Evolutionary conservation across 179 eudicot genomes (phyloP).

Genomic region (Amaranthus tricolor): DNA sequence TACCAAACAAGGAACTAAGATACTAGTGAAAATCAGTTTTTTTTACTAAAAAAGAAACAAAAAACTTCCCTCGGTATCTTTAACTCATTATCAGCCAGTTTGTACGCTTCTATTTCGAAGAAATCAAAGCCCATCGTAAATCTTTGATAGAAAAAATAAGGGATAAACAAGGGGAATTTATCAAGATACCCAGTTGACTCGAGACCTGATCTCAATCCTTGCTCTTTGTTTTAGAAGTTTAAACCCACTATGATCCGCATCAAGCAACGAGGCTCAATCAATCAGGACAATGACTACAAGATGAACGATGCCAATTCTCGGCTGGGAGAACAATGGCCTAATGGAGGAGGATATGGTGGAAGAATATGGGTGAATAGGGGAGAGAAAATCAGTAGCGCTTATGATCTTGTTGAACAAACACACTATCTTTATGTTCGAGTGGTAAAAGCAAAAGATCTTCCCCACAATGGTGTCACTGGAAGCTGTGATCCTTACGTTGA

Average conservation of each 20-base stretch:
- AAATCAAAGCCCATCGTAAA: slow-evolving; percentile 5
- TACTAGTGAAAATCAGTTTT: slow-evolving; percentile 8
- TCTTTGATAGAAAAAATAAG: not conserved
- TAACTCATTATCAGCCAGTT: slow-evolving; percentile 5
- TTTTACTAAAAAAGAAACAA: slow-evolving; percentile 6
- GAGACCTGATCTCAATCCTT: not conserved
- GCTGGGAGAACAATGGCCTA: slow-evolving; percentile 31
- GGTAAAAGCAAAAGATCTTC: slow-evolving; percentile 39
- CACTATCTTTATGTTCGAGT: slow-evolving; percentile 42
- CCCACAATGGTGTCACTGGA: slow-evolving; percentile 27
- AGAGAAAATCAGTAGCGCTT: slow-evolving; percentile 28
- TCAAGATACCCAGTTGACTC: slow-evolving; percentile 1
- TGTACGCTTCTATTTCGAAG: slow-evolving; percentile 11
- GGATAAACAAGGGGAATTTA: not conserved
- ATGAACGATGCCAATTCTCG: slow-evolving; percentile 30
- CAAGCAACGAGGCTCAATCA: slow-evolving; percentile 21
- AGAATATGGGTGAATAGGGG: slow-evolving; percentile 37
- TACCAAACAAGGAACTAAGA: slow-evolving; percentile 16
- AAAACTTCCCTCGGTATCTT: not conserved
- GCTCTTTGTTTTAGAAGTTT: not conserved
- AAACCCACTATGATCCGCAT: slow-evolving; percentile 20
- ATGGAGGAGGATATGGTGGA: slow-evolving; percentile 32
- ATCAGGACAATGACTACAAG: slow-evolving; percentile 35
- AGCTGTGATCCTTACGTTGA: slow-evolving; percentile 42
- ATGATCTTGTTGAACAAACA: slow-evolving; percentile 42